Conservation (phyloP, 805 yeast genomes). For the Candida sakaeoensis region DNA sequence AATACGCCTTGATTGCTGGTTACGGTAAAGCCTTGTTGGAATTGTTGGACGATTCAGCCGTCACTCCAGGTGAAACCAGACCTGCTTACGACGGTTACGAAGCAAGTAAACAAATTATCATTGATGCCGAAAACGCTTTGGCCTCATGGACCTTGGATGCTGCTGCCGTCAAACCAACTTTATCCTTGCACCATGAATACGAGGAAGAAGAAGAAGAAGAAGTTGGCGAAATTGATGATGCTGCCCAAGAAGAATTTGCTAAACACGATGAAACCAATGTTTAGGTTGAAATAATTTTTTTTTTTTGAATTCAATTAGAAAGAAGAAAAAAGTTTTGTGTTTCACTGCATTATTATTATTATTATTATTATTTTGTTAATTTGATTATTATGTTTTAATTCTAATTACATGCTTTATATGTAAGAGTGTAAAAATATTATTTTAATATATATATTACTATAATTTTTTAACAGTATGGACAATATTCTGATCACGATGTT, state of each 20-base stretch:
- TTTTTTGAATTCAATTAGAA: conserved; percentile 5
- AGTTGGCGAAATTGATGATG: conserved; percentile 47
- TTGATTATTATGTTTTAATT: background rate
- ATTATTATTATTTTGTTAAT: background rate
- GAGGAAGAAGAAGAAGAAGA: conserved; percentile 49
- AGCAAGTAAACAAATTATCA: conserved; percentile 81
- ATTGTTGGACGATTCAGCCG: conserved; percentile 79
- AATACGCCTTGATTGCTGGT: conserved; percentile 81
- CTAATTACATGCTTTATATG: background rate
- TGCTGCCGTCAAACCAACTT: conserved; percentile 79
- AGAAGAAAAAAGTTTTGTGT: background rate
- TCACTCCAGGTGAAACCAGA: conserved; percentile 90
- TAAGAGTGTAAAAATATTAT: background rate
- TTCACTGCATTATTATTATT: background rate
- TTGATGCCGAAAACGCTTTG: conserved; percentile 80
- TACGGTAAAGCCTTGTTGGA: conserved; percentile 85
- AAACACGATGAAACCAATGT: conserved; percentile 33
- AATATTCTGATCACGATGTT: too few relatives aligned
- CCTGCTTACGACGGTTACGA: conserved; percentile 87
- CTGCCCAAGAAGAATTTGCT: conserved; percentile 53
- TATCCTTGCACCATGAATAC: conserved; percentile 62
- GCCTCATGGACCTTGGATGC: conserved; percentile 81
- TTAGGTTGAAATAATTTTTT: conserved; percentile 3
- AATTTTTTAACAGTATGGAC: too few relatives aligned
- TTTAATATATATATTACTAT: too few relatives aligned